phyloP scores from a whole-genome alignment of 2,329 filamentous ascomycete genomes.

The Claviceps sp. region DNA sequence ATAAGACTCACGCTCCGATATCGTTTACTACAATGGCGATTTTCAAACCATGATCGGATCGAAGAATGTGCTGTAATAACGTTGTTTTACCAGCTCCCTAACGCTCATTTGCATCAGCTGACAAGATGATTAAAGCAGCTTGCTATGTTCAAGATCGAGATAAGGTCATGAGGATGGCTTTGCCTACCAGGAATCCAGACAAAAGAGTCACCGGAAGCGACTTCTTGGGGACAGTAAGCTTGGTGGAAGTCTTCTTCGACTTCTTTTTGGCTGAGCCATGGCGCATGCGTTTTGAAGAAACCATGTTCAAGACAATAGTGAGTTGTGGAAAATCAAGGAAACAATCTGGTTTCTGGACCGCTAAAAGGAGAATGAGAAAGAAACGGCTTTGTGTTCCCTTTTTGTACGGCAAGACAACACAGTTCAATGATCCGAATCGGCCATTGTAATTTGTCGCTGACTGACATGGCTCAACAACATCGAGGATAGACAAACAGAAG shows the following conservation, averaged over 20 bases:
- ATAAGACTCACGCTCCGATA: constrained; percentile 41
- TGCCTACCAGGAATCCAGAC: constrained; percentile 20
- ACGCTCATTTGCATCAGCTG: too few relatives aligned
- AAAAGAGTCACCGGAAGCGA: constrained; percentile 21
- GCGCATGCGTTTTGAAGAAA: background rate
- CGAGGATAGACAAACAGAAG: background rate
- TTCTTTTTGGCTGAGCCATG: background rate
- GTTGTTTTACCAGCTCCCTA: constrained; percentile 61
- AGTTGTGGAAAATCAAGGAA: too few relatives aligned
- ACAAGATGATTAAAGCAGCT: too few relatives aligned
- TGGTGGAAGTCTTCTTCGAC: constrained; percentile 2
- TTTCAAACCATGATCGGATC: constrained; percentile 50
- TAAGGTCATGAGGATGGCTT: too few relatives aligned
- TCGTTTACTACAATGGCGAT: constrained; percentile 66
- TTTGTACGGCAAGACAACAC: background rate
- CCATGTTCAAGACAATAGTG: background rate
- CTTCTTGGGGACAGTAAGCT: constrained; percentile 8
- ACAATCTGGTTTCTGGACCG: too few relatives aligned
- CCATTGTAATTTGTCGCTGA: background rate
- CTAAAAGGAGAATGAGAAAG: too few relatives aligned
- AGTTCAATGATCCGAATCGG: background rate
- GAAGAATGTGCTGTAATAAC: constrained; percentile 53
- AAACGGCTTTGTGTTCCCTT: too few relatives aligned
- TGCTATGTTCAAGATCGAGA: too few relatives aligned
- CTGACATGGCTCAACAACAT: background rate